These are phyloP conservation scores for Sporothrix globosa DNA, from an alignment of 2,329 filamentous ascomycete genomes.

Conservation along the genomic window DNA sequence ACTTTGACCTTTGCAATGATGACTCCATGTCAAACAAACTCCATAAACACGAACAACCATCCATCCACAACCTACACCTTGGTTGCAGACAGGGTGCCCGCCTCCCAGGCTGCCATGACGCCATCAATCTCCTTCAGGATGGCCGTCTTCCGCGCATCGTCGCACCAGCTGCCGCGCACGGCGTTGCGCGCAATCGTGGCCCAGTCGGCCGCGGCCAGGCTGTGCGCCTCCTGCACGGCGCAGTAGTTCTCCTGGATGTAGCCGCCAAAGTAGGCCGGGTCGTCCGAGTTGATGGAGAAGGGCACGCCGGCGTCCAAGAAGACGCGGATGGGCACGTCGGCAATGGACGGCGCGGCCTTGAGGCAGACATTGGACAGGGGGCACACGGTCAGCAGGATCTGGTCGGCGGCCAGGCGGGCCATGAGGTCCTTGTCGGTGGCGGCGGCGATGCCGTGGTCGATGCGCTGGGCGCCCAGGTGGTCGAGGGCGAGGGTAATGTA, in stretches of 20 bases:
- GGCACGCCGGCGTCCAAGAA: constrained; percentile 66
- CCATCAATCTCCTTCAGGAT: constrained; percentile 54
- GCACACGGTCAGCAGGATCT: constrained; percentile 70
- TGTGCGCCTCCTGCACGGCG: constrained; percentile 73
- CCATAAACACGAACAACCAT: background rate
- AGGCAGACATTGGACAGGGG: constrained; percentile 72
- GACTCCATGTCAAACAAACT: constrained; percentile 4
- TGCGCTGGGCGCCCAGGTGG: constrained; percentile 63
- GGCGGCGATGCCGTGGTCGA: constrained; percentile 74
- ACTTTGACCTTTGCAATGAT: background rate
- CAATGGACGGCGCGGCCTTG: constrained; percentile 56
- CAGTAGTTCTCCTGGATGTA: constrained; percentile 77
- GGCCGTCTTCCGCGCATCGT: constrained; percentile 62
- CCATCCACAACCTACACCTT: background rate
- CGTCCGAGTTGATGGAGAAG: constrained; percentile 75
- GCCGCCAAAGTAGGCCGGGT: constrained; percentile 75
- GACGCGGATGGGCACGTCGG: constrained; percentile 62
- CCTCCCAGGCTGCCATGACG: constrained; percentile 39
- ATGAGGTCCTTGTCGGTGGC: constrained; percentile 63
- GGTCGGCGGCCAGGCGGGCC: constrained; percentile 57
- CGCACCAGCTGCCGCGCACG: constrained; percentile 72
- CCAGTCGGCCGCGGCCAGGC: constrained; percentile 68
- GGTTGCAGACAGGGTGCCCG: constrained; percentile 23
- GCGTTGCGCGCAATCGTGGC: constrained; percentile 61
- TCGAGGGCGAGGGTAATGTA: constrained; percentile 69